These are phyloP conservation scores for Colletotrichum neosansevieriae DNA, from an alignment of 2,329 filamentous ascomycete species.

Conservation along the genomic window DNA sequence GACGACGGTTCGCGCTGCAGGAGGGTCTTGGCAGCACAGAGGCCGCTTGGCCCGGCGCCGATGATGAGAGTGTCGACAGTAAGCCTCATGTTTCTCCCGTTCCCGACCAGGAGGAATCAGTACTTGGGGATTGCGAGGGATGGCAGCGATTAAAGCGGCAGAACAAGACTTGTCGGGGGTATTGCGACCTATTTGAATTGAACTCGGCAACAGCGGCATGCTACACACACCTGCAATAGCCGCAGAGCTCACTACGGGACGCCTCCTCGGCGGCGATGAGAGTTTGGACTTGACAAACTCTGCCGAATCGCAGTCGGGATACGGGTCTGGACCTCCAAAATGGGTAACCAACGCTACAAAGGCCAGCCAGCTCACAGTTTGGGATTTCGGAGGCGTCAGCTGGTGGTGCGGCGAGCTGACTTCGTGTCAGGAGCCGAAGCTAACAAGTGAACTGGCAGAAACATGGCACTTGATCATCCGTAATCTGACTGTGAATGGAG, in stretches of 20 bases:
- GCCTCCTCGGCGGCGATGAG: constrained; percentile 3
- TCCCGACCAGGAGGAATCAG: neutral
- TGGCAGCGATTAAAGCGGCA: neutral
- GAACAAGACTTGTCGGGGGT: neutral
- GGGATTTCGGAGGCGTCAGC: neutral
- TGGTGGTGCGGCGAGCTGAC: neutral
- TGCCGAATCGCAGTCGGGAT: constrained; percentile 34
- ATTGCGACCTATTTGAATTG: neutral
- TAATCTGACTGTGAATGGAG: neutral
- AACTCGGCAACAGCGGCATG: constrained; percentile 11
- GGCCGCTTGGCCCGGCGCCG: constrained; percentile 51
- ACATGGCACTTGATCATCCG: neutral
- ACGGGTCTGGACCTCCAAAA: constrained; percentile 40
- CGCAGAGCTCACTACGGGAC: no score
- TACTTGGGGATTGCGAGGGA: neutral
- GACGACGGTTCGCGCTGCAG: constrained; percentile 54
- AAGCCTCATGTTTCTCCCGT: constrained; percentile 23
- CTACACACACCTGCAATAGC: neutral
- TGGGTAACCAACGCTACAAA: neutral
- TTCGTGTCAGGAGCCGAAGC: constrained; percentile 10
- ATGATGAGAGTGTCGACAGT: constrained; percentile 43
- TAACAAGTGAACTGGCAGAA: neutral
- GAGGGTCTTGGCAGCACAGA: constrained; percentile 61
- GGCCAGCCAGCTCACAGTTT: neutral
- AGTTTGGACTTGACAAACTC: constrained; percentile 10